phyloP scores from a whole-genome alignment of 441 rosid genomes.

The Gossypium gossypioides region DNA sequence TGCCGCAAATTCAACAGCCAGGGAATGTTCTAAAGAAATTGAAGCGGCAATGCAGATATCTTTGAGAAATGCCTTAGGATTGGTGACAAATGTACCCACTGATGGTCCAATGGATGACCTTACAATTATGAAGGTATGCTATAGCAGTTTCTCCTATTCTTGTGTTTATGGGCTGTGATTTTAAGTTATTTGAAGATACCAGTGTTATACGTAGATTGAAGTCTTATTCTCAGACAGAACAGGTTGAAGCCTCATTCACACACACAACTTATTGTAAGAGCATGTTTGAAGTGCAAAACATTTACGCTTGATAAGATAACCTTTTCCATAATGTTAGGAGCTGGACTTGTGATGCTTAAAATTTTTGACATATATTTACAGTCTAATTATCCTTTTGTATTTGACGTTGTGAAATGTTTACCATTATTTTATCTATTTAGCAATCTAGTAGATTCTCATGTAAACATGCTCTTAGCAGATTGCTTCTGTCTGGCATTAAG shows the following conservation, averaged over 20 bases:
- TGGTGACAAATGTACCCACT: slow-evolving; percentile 39
- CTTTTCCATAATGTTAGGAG: neutral
- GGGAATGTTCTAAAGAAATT: slow-evolving; percentile 83
- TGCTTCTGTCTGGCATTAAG: slow-evolving; percentile 1
- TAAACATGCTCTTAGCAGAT: neutral
- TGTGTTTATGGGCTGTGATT: neutral
- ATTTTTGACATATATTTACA: neutral
- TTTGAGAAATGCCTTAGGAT: slow-evolving; percentile 79
- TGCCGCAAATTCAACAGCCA: slow-evolving; percentile 92
- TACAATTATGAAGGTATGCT: slow-evolving; percentile 74
- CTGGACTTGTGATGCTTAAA: neutral
- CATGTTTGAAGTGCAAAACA: neutral
- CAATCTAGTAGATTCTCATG: neutral
- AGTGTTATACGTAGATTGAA: neutral
- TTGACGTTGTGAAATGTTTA: neutral
- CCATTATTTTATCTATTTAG: neutral
- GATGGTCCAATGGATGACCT: slow-evolving; percentile 93
- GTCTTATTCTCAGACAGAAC: neutral
- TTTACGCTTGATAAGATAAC: neutral
- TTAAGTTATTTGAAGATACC: neutral
- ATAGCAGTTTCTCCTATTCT: neutral
- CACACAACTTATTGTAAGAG: neutral
- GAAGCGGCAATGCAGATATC: slow-evolving; percentile 98
- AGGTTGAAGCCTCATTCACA: neutral
- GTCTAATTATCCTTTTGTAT: neutral